Evolutionary conservation across 768 basidiomycete species (phyloP).

Genomic region (Leccinum disarticulatum): DNA sequence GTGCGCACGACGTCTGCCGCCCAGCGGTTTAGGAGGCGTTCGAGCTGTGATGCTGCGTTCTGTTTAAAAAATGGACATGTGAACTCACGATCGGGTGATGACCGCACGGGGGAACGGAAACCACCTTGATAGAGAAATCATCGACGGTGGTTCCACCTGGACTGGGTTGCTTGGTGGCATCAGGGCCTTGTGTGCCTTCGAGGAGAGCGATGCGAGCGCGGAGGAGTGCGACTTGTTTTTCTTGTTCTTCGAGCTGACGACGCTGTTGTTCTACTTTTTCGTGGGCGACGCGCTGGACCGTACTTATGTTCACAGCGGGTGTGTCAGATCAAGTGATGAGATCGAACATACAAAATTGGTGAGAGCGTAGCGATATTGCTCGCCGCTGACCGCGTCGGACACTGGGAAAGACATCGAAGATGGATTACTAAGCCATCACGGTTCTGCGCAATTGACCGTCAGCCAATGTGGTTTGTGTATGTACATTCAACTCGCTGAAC

Average conservation of each 20-base stretch:
- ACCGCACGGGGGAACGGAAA: constrained; percentile 29
- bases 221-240: constrained; percentile 74
- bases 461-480: not conserved
- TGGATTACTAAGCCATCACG: too few species aligned
- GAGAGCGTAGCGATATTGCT: constrained; percentile 81
- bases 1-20: constrained; percentile 69
- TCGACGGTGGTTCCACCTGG: constrained; percentile 69
- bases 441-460: too few species aligned
- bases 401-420: constrained; percentile 2
- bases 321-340: not conserved
- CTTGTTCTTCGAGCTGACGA: constrained; percentile 76
- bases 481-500: too few species aligned
- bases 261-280: constrained; percentile 87
- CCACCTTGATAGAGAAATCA: constrained; percentile 82
- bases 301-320: too few species aligned
- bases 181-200: constrained; percentile 49
- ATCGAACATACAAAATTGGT: constrained; percentile 67
- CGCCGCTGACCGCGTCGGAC: constrained; percentile 42
- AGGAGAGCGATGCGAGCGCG: constrained; percentile 68
- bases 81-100: not conserved
- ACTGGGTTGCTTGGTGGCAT: constrained; percentile 41
- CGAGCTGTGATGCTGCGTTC: constrained; percentile 81
- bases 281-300: constrained; percentile 70
- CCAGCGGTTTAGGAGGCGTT: constrained; percentile 85
- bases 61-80: too few species aligned